phyloP scores from a whole-genome alignment of 768 basidiomycete species.

The Tricholoma saponaceum region DNA sequence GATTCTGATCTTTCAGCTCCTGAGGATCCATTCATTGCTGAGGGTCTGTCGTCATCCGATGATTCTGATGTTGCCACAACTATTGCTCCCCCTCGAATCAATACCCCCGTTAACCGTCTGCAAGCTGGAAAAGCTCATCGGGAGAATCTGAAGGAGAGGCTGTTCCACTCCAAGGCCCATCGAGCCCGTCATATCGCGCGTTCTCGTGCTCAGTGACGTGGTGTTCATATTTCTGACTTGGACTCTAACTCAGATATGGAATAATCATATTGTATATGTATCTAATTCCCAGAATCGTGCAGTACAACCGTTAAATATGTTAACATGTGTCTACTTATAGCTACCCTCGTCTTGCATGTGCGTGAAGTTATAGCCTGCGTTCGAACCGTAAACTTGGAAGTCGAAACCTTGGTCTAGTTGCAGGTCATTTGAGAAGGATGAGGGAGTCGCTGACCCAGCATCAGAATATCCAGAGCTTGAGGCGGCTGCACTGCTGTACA shows the following conservation, averaged over 20 bases:
- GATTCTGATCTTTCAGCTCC: conserved; percentile 4
- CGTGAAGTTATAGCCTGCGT: too few relatives aligned
- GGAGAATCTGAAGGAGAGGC: neutral
- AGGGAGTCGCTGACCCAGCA: neutral
- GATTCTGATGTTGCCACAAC: neutral
- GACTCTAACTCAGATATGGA: neutral
- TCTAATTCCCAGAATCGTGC: too few relatives aligned
- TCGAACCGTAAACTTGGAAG: too few relatives aligned
- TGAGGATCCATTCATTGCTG: conserved; percentile 15
- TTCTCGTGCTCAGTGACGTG: neutral
- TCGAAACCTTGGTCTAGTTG: neutral
- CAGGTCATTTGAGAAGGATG: neutral
- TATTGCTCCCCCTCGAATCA: neutral
- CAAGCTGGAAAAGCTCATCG: neutral
- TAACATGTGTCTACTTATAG: neutral
- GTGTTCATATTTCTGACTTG: neutral
- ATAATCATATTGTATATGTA: neutral
- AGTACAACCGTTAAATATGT: neutral
- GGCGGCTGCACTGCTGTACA: neutral
- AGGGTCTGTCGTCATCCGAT: conserved; percentile 9
- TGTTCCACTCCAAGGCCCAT: neutral
- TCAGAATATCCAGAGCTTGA: neutral
- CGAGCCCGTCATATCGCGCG: neutral
- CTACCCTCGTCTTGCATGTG: too few relatives aligned
- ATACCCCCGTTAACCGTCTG: neutral